Base-by-base conservation (phyloP, 2,329 filamentous ascomycete species). In the Aspergillus spinulosporus region DNA sequence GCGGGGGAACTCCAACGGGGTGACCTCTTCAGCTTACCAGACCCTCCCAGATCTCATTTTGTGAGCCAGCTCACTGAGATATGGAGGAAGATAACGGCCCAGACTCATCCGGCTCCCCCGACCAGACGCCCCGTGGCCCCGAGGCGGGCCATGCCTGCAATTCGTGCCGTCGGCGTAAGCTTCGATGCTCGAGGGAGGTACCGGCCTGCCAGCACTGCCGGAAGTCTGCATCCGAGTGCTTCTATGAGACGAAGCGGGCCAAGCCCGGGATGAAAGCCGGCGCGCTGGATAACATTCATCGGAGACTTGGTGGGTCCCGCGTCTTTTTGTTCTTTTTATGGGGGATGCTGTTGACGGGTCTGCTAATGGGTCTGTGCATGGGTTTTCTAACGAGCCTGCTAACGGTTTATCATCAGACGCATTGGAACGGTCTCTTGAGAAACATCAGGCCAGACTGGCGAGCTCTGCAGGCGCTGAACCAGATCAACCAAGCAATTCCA, bases 201-300 rank as follows among this genome's bases (percentile, higher is more conserved):
- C 71, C 71, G n/a, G 52, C 59, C 5, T 74, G 72, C 53, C 61
- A 64, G 2, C 66, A 74, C 31, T 74, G 71, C 58, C 56, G 51
- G 32, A 58, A 58, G 51, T 40, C 52, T 11, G 56, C 52, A 36
- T 40, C 44, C 60, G 57, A 14, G 14, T 74, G 72, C 52, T 47
- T 66, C 7, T 75, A 74, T 52, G 66, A 70, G 26, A 52, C 62
- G 1, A 72, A 69, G 56, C 65, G 66, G 32, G 63, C 61, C 2
- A 76, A 73, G 54, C 74, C 74, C 3, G 73, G 74, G 2, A 66
- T 76, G 54, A 75, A 74, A 57, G 60, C 64, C 7, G 74, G 74
- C 1, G 74, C 71, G 1, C 65, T 76, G 26, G 73, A 75, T 36
- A 69, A 64, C 34, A 56, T 76, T 21, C 72, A 72, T 49, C 60